phyloP scores from a whole-genome alignment of 768 basidiomycete genomes.

The Xerocomellus dryophilus region DNA sequence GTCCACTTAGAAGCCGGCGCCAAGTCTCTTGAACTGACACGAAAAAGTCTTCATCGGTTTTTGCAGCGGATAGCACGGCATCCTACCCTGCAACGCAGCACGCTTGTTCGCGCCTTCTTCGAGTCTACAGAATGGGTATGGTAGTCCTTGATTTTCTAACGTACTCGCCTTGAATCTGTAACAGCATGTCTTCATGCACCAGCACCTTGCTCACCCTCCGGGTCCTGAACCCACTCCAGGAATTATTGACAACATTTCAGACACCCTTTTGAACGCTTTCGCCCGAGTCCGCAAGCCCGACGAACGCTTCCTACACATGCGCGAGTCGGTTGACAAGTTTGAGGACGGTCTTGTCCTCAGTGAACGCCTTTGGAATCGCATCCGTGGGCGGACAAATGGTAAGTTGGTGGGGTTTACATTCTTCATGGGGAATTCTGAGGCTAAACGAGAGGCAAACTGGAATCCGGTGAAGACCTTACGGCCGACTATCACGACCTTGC shows the following conservation, averaged over 20 bases:
- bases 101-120: constrained; percentile 90
- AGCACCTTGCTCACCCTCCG: constrained; percentile 90
- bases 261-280: constrained; percentile 95
- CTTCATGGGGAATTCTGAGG: constrained; percentile 58
- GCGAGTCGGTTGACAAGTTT: constrained; percentile 90
- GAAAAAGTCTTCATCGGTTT: constrained; percentile 82
- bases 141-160: neutral
- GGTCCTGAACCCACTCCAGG: constrained; percentile 75
- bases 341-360: constrained; percentile 86
- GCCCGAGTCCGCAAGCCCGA: constrained; percentile 95
- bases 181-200: constrained; percentile 96
- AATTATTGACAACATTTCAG: constrained; percentile 92
- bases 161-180: constrained; percentile 6
- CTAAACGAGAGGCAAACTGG: constrained; percentile 81
- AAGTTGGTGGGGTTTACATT: constrained; percentile 37
- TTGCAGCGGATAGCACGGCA: constrained; percentile 88
- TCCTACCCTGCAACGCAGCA: constrained; percentile 88
- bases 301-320: constrained; percentile 90
- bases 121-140: constrained; percentile 98
- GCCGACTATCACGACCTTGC: constrained; percentile 97
- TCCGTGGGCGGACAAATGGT: constrained; percentile 85
- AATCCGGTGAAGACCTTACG: constrained; percentile 89
- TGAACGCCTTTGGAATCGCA: constrained; percentile 77
- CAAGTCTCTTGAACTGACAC: constrained; percentile 2
- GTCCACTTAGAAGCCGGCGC: constrained; percentile 28